Conservation (phyloP, 257 asterid genomes). For the Solanum phureja region DNA sequence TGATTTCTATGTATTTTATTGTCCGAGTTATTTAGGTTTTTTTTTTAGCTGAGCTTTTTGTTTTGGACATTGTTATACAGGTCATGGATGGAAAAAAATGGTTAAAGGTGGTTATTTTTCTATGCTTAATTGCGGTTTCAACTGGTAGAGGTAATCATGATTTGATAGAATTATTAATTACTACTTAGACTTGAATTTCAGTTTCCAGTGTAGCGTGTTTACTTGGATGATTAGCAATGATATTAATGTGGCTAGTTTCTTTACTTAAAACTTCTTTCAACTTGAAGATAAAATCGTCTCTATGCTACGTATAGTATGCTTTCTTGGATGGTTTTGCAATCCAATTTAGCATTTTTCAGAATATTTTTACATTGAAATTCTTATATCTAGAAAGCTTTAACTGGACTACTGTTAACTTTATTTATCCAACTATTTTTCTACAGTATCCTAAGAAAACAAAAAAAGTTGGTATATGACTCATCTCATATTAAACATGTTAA, state of each 20-base stretch:
- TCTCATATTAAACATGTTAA: neutral
- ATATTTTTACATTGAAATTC: neutral
- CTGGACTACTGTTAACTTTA: neutral
- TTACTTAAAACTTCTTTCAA: neutral
- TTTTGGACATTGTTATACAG: neutral
- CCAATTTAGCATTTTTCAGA: neutral
- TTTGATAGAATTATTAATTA: neutral
- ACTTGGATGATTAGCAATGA: neutral
- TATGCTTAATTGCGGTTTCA: constrained; percentile 12
- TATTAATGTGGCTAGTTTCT: neutral
- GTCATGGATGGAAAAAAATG: constrained; percentile 19
- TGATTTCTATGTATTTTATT: neutral
- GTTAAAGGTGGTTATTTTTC: constrained; percentile 19
- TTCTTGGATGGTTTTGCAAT: neutral
- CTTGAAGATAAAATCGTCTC: neutral
- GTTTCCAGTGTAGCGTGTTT: neutral
- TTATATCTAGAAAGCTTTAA: neutral
- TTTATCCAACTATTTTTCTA: neutral
- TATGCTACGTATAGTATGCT: neutral
- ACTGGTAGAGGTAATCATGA: constrained; percentile 22
- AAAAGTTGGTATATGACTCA: neutral
- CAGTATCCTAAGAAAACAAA: neutral
- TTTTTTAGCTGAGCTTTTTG: neutral
- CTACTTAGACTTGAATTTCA: neutral
- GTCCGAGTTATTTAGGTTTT: neutral